phyloP scores from a whole-genome alignment of 208 protist genomes.

The Leishmania lainsoni region DNA sequence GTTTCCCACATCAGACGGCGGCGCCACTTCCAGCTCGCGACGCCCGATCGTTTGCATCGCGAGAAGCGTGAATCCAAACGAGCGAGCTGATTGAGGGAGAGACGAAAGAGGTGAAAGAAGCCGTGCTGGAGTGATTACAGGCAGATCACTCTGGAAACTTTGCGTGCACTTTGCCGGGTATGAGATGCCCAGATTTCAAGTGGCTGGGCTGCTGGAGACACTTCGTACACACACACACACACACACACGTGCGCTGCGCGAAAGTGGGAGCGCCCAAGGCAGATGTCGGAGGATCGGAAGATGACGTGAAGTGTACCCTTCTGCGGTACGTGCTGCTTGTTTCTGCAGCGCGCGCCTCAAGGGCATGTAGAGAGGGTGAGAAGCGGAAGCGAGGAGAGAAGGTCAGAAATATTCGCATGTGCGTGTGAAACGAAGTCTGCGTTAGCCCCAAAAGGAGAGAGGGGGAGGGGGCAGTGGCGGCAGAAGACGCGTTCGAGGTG shows the following conservation, averaged over 20 bases:
- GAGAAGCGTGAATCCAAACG: background rate
- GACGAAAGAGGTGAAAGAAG: background rate
- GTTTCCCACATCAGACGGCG: background rate
- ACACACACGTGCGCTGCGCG: background rate
- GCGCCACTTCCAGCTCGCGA: background rate
- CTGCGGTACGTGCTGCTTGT: background rate
- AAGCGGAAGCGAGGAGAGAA: background rate
- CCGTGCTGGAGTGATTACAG: background rate
- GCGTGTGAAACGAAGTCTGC: background rate
- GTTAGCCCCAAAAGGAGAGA: background rate
- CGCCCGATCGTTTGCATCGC: background rate
- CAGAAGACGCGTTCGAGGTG: background rate
- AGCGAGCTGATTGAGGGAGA: background rate
- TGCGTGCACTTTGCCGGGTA: background rate
- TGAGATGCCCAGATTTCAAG: background rate
- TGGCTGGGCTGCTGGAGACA: background rate
- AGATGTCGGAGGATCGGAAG: background rate
- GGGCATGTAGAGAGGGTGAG: background rate
- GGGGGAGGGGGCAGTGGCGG: too few relatives aligned
- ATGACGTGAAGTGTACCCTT: background rate
- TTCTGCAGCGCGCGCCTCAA: too few relatives aligned
- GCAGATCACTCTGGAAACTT: background rate
- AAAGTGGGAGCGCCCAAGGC: background rate
- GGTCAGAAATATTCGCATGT: background rate
- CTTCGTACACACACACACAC: background rate